phyloP scores from a whole-genome alignment of 306 rosid species.

The Sesbania bispinosa region DNA sequence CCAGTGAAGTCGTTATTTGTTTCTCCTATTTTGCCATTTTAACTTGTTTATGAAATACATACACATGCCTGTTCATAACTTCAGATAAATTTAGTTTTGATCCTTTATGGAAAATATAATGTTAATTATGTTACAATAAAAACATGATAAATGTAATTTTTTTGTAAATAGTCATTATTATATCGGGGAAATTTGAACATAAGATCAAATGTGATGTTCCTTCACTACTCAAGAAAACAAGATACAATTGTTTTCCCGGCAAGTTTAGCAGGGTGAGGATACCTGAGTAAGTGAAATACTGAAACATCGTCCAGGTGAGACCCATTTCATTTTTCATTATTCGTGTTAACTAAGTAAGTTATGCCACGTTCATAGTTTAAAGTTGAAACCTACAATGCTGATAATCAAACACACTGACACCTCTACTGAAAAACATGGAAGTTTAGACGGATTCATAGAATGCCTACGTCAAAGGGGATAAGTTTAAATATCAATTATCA shows the following conservation, averaged over 20 bases:
- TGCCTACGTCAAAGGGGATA: conserved; percentile 22
- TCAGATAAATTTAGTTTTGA: too few species aligned
- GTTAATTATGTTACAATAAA: too few species aligned
- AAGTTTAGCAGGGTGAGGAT: background rate
- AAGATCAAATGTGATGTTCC: background rate
- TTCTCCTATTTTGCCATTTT: background rate
- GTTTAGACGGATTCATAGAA: conserved; percentile 14
- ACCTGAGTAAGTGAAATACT: background rate
- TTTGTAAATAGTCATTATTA: too few species aligned
- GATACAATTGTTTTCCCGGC: background rate
- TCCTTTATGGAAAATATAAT: too few species aligned
- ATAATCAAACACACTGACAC: conserved; percentile 5
- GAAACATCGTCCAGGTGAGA: background rate
- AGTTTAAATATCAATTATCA: conserved; percentile 1
- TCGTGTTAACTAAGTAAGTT: background rate
- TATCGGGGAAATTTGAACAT: too few species aligned
- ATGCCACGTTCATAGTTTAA: background rate
- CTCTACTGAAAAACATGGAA: conserved; percentile 23
- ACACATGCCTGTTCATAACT: too few species aligned
- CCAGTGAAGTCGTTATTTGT: conserved; percentile 44
- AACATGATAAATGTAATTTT: too few species aligned
- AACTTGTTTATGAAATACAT: too few species aligned
- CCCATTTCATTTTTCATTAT: background rate
- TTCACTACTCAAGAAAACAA: background rate
- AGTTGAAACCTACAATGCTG: conserved; percentile 14